phyloP scores from a whole-genome alignment of 2,329 filamentous ascomycete genomes.

The Raffaelea albimanens region DNA sequence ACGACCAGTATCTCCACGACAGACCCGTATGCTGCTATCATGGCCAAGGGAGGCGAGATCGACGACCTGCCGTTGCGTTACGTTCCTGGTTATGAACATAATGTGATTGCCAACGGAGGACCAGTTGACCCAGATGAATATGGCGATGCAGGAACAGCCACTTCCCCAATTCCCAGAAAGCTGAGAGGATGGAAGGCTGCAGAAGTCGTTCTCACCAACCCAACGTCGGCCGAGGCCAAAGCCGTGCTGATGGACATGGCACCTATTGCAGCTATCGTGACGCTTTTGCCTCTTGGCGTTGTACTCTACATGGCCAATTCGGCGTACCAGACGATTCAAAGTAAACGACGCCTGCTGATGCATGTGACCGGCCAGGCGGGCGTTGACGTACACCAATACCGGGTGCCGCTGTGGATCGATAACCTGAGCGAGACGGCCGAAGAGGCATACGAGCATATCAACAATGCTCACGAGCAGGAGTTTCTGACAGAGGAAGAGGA shows the following conservation, averaged over 20 bases:
- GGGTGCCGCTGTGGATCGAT: conserved; percentile 66
- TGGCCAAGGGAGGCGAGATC: conserved; percentile 32
- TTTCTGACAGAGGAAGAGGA: conserved; percentile 55
- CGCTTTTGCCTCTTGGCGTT: conserved; percentile 68
- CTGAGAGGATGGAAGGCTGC: not conserved
- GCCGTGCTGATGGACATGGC: conserved; percentile 8
- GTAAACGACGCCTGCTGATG: conserved; percentile 61
- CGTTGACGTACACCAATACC: conserved; percentile 60
- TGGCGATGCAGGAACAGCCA: not conserved
- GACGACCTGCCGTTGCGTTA: conserved; percentile 64
- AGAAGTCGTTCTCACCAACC: conserved; percentile 6
- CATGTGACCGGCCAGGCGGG: conserved; percentile 65
- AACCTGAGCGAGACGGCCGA: conserved; percentile 70
- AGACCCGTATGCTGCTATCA: conserved; percentile 55
- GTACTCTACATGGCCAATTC: conserved; percentile 67
- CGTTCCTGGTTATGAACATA: conserved; percentile 60
- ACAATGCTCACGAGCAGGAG: conserved; percentile 57
- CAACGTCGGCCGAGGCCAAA: conserved; percentile 3
- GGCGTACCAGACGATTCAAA: conserved; percentile 65
- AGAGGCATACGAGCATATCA: conserved; percentile 61
- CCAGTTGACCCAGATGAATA: not conserved
- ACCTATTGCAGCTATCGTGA: conserved; percentile 50
- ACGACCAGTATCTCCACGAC: conserved; percentile 69
- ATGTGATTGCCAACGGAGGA: conserved; percentile 36
- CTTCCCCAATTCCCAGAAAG: not conserved